Conservation (phyloP, 2,329 filamentous ascomycete species). For the Trichoderma atroviride region DNA sequence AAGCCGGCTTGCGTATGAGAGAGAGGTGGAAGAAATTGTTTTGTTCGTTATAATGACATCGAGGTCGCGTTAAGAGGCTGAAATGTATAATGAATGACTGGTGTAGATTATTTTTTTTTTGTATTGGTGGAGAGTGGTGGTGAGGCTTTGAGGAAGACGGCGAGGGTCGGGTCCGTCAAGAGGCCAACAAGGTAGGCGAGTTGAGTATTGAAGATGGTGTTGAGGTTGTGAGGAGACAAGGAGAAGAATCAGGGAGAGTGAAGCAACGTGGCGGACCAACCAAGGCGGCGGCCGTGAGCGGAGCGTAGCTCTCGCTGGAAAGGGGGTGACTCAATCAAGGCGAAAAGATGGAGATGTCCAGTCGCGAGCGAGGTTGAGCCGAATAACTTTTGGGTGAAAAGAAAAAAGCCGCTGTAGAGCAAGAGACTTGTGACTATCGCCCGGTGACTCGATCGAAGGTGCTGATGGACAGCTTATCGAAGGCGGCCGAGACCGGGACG, state of each 20-base stretch:
- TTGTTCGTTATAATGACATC: slow-evolving; percentile 51
- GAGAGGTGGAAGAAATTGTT: slow-evolving; percentile 40
- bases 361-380: slow-evolving; percentile 32
- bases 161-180: slow-evolving; percentile 38
- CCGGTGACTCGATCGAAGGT: slow-evolving; percentile 16
- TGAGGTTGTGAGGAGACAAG: not conserved
- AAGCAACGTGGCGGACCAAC: slow-evolving; percentile 34
- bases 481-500: slow-evolving; percentile 27
- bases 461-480: slow-evolving; percentile 7
- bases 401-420: slow-evolving; percentile 30
- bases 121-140: slow-evolving; percentile 19
- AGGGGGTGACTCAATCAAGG: slow-evolving; percentile 32
- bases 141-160: slow-evolving; percentile 29
- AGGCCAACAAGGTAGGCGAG: slow-evolving; percentile 4
- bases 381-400: slow-evolving; percentile 24
- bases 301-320: slow-evolving; percentile 38
- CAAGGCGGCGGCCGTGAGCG: slow-evolving; percentile 33
- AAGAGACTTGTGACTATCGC: slow-evolving; percentile 27
- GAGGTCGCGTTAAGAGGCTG: slow-evolving; percentile 37
- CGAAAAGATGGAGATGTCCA: slow-evolving; percentile 20
- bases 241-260: slow-evolving; percentile 15
- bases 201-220: slow-evolving; percentile 2
- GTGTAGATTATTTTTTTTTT: slow-evolving; percentile 19
- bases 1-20: slow-evolving; percentile 29
- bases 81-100: slow-evolving; percentile 29